Evolutionary conservation across 208 protist species (phyloP).

Genomic region (Sergeia podlipaevii): DNA sequence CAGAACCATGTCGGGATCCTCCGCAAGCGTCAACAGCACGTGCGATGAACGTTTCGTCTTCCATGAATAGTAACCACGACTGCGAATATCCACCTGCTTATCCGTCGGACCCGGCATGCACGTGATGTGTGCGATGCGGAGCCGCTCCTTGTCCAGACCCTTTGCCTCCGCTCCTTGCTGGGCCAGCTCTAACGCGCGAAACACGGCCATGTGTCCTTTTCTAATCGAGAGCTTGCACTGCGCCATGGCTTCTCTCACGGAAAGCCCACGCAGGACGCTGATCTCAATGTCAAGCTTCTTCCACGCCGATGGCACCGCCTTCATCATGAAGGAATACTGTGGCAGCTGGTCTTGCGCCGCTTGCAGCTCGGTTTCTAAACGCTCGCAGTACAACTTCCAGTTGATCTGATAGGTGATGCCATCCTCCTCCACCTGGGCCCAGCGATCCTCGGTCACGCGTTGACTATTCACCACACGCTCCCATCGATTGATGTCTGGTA

Average conservation of each 20-base stretch:
- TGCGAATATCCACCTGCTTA: conserved; percentile 89
- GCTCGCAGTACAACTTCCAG: conserved; percentile 89
- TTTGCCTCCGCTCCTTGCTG: conserved; percentile 86
- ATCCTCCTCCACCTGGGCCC: conserved; percentile 85
- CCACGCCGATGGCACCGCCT: conserved; percentile 83
- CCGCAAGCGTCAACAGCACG: conserved; percentile 74
- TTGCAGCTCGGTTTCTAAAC: conserved; percentile 82
- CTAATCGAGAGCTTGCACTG: conserved; percentile 88
- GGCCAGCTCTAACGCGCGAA: conserved; percentile 77
- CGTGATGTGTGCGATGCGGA: conserved; percentile 82
- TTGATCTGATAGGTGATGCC: conserved; percentile 83
- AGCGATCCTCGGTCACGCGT: conserved; percentile 85
- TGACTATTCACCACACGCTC: conserved; percentile 89
- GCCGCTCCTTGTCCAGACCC: conserved; percentile 83
- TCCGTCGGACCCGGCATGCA: conserved; percentile 85
- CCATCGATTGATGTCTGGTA: conserved; percentile 84
- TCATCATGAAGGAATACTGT: conserved; percentile 83
- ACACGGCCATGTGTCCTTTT: conserved; percentile 86
- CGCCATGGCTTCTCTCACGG: conserved; percentile 84
- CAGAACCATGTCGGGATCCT: conserved; percentile 88
- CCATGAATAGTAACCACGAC: conserved; percentile 85
- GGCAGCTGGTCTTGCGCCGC: conserved; percentile 75
- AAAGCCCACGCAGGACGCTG: conserved; percentile 81
- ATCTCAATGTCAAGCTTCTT: conserved; percentile 91
- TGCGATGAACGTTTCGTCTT: conserved; percentile 90